Base-by-base conservation (phyloP, 140 eudicot species). In the Cichorium intybus region DNA sequence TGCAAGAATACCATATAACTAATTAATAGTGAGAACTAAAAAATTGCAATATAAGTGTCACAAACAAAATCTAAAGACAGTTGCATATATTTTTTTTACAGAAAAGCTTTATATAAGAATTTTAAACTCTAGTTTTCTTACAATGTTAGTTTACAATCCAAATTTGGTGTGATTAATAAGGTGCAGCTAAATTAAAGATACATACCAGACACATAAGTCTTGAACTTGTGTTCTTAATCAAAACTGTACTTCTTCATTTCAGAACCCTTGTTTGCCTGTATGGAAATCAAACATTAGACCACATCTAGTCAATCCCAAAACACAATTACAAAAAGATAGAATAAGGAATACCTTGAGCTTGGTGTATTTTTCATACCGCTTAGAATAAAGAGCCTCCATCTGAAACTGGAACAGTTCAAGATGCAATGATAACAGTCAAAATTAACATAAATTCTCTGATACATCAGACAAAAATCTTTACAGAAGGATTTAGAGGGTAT, bases 311-410 rank as follows among this genome's bases (percentile, higher is more conserved):
- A 56, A 56, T 27, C 16, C 2, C 22, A n/a, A n/a, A n/a, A 4
- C 28, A 61, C 46, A 60, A 66, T 34, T 12, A 37, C 5, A 10
- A 45, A 27, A 56, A 50, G 35, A 52, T 57, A 52, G 37, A 43
- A 21, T 37, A 29, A 56, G 4, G 14, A 15, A 17, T 15, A 89
- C 97, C 95, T 89, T 89, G 62, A 86, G 78, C n/a, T 72, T 77
- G 29, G 75, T 62, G 85, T 86, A 89, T 77, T 84, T 89, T 37
- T 66, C 77, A 75, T 86, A 83, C 55, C 86, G 89, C 82, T 89
- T 89, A 6, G 75, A 49, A 63, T 89, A 89, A 56, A 84, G 89
- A 1, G 79, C 89, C 69, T 89, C 87, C 92, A 89, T 83, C 80
- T 73, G 76, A 63, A 70, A 57, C 67, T 65, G 37, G 10, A 22